Conservation (phyloP, 2,329 filamentous ascomycete species). For the Penicillium sclerotiorum region DNA sequence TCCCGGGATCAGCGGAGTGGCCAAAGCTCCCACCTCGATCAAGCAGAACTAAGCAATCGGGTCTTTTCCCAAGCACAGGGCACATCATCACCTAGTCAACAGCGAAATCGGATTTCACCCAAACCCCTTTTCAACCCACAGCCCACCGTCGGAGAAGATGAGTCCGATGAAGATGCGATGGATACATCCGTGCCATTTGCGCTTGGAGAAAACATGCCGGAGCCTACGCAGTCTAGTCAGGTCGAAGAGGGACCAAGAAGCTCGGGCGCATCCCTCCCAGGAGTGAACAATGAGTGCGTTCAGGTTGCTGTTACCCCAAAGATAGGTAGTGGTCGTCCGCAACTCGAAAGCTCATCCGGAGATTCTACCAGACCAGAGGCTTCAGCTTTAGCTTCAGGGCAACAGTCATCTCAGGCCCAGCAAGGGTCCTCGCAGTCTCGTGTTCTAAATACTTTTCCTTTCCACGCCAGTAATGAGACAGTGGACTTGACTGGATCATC, state of each 20-base stretch:
- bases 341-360: no score
- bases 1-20: no score
- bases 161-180: conserved; percentile 37
- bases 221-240: conserved; percentile 26
- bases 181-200: conserved; percentile 38
- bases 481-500: conserved; percentile 17
- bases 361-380: no score
- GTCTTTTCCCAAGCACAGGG: background rate
- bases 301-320: conserved; percentile 38
- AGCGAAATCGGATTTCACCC: background rate
- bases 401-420: conserved; percentile 21
- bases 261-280: conserved; percentile 25
- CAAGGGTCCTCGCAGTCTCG: conserved; percentile 39
- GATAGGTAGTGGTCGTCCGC: conserved; percentile 12
- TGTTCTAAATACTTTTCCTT: conserved; percentile 37
- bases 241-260: conserved; percentile 24
- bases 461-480: conserved; percentile 22
- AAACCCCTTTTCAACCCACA: no score
- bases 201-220: conserved; percentile 27
- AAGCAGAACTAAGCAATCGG: no score
- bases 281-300: conserved; percentile 20
- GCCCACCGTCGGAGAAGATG: background rate
- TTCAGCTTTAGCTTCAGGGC: background rate
- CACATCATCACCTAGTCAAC: background rate
- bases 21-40: no score